Evolutionary conservation across 2,329 filamentous ascomycete species (phyloP).

Genomic region (Pyrenophora teres): DNA sequence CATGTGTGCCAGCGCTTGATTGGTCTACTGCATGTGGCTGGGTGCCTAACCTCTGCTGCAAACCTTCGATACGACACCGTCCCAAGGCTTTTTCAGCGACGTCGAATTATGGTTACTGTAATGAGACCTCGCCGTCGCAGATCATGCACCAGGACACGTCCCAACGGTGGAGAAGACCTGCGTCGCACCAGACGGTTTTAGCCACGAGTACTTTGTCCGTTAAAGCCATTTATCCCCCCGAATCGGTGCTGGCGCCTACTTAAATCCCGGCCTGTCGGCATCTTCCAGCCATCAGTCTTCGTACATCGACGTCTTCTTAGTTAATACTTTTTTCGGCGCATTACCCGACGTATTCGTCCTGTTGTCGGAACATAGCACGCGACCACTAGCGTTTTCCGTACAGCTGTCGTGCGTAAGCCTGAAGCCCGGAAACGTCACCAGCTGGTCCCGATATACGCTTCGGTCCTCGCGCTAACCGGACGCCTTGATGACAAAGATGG

Average conservation of each 20-base stretch:
- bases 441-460: not conserved
- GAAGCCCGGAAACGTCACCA: not conserved
- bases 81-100: too few species aligned
- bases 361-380: not conserved
- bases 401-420: not conserved
- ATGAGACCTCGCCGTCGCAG: too few species aligned
- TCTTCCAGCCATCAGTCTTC: slow-evolving; percentile 8
- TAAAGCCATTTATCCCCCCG: slow-evolving; percentile 4
- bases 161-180: not conserved
- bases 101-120: too few species aligned
- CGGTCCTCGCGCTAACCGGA: slow-evolving; percentile 4
- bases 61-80: too few species aligned
- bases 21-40: too few species aligned
- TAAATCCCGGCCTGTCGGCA: not conserved
- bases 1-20: too few species aligned
- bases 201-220: slow-evolving; percentile 1
- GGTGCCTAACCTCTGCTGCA: too few species aligned
- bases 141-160: not conserved
- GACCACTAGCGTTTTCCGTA: not conserved
- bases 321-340: not conserved
- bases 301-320: not conserved
- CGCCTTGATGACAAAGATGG: slow-evolving; percentile 11
- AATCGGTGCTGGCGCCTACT: not conserved
- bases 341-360: not conserved
- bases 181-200: slow-evolving; percentile 1